phyloP scores from a whole-genome alignment of 495 filamentous ascomycete genomes.

The Pseudotulostoma volvatum region DNA sequence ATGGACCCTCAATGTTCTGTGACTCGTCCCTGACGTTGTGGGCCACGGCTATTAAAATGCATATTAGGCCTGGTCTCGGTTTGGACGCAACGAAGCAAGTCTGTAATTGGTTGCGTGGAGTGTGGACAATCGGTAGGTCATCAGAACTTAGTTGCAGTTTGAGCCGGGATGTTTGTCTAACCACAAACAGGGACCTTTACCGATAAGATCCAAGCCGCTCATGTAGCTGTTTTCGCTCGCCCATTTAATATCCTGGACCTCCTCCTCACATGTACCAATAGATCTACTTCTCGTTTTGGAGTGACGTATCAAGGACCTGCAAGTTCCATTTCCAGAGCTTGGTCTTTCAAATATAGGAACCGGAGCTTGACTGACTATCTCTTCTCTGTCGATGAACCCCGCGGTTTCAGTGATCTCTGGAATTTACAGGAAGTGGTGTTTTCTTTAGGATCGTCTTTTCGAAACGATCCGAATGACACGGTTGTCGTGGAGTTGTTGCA shows the following conservation, averaged over 20 bases:
- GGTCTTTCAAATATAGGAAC: slow-evolving; percentile 23
- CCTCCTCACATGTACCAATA: slow-evolving; percentile 26
- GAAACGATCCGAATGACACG: slow-evolving; percentile 23
- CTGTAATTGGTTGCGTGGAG: slow-evolving; percentile 61
- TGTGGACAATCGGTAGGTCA: slow-evolving; percentile 67
- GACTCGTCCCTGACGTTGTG: slow-evolving; percentile 67
- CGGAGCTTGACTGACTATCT: slow-evolving; percentile 20
- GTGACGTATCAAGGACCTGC: slow-evolving; percentile 12
- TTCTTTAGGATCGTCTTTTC: slow-evolving; percentile 10
- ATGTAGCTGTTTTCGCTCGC: slow-evolving; percentile 25
- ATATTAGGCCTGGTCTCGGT: slow-evolving; percentile 42
- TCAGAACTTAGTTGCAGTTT: no score
- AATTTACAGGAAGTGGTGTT: slow-evolving; percentile 7
- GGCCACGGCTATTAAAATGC: slow-evolving; percentile 40
- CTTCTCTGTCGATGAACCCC: slow-evolving; percentile 14
- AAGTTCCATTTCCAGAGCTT: slow-evolving; percentile 17
- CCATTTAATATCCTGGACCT: slow-evolving; percentile 24
- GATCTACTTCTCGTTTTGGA: slow-evolving; percentile 11
- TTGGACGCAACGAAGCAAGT: slow-evolving; percentile 49
- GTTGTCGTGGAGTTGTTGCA: slow-evolving; percentile 30
- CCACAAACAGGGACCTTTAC: slow-evolving; percentile 15
- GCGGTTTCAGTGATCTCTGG: slow-evolving; percentile 18
- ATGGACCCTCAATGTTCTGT: slow-evolving; percentile 61
- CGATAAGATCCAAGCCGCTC: slow-evolving; percentile 24
- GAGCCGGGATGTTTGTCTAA: no score